These are phyloP conservation scores for Vanderwaltozyma verrucispora DNA, from an alignment of 805 yeast species.

Conservation along the genomic window DNA sequence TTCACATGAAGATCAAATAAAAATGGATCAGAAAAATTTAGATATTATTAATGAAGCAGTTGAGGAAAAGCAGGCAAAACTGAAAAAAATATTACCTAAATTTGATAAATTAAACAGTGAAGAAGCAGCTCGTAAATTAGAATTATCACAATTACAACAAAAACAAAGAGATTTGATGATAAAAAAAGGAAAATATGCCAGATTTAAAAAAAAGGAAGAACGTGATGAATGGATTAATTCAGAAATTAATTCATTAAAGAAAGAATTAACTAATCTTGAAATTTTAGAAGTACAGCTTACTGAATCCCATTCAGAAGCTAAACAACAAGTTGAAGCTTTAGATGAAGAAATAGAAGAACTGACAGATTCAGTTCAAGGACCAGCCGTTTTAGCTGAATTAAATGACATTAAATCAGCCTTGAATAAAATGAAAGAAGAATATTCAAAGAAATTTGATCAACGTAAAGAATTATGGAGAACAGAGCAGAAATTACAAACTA, in stretches of 20 bases:
- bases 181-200: slow-evolving; percentile 60
- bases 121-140: slow-evolving; percentile 29
- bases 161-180: slow-evolving; percentile 52
- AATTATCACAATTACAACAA: slow-evolving; percentile 35
- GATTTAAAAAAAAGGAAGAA: slow-evolving; percentile 44
- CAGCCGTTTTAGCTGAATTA: slow-evolving; percentile 25
- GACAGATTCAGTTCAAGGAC: slow-evolving; percentile 31
- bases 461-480: slow-evolving; percentile 72
- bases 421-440: slow-evolving; percentile 29
- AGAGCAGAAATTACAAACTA: slow-evolving; percentile 54
- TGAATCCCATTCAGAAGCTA: slow-evolving; percentile 9
- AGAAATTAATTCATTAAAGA: slow-evolving; percentile 35
- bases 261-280: slow-evolving; percentile 20
- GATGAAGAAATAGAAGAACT: slow-evolving; percentile 27
- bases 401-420: slow-evolving; percentile 26
- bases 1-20: slow-evolving; percentile 25
- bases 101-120: slow-evolving; percentile 30
- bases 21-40: slow-evolving; percentile 19
- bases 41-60: slow-evolving; percentile 25
- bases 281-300: slow-evolving; percentile 8
- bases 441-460: slow-evolving; percentile 44
- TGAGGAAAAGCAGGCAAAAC: slow-evolving; percentile 28
- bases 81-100: slow-evolving; percentile 33
- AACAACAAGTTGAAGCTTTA: slow-evolving; percentile 11
- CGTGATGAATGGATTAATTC: slow-evolving; percentile 57